phyloP scores from a whole-genome alignment of 1,284 basidiomycete genomes.

The Irpex sp. region DNA sequence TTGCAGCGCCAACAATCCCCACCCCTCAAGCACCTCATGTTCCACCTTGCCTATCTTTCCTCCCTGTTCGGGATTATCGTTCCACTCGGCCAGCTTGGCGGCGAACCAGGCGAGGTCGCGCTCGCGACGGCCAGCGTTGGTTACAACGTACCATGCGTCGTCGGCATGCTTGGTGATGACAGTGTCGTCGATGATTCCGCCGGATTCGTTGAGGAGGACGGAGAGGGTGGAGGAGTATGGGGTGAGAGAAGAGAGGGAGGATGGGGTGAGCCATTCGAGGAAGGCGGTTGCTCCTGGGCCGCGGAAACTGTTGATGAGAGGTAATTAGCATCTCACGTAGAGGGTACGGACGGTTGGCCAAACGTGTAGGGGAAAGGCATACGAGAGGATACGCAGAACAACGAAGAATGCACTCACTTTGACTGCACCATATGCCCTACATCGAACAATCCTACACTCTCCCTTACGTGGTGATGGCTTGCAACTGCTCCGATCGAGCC shows the following conservation, averaged over 20 bases:
- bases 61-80: slow-evolving; percentile 44
- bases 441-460: slow-evolving; percentile 87
- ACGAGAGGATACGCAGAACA: slow-evolving; percentile 2
- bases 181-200: slow-evolving; percentile 96
- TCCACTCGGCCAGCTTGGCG: slow-evolving; percentile 73
- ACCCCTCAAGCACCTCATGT: slow-evolving; percentile 79
- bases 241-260: slow-evolving; percentile 65
- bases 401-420: slow-evolving; percentile 41
- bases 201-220: slow-evolving; percentile 83
- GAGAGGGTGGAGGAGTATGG: slow-evolving; percentile 80
- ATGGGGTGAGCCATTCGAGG: slow-evolving; percentile 83
- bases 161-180: slow-evolving; percentile 80
- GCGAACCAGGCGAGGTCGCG: slow-evolving; percentile 82
- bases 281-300: slow-evolving; percentile 76
- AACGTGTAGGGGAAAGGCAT: not conserved
- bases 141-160: slow-evolving; percentile 92
- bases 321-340: not conserved
- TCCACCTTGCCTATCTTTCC: slow-evolving; percentile 57
- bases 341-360: not conserved
- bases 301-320: slow-evolving; percentile 50
- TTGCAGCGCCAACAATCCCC: slow-evolving; percentile 91
- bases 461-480: slow-evolving; percentile 90
- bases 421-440: slow-evolving; percentile 98
- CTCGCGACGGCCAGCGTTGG: slow-evolving; percentile 87
- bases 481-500: slow-evolving; percentile 83